A percentile compares a stretch with the other conserved stretches of the same genome.
Evolutionary conservation across 1,284 basidiomycete species (phyloP).

Genomic region (Fomitopsis betulina): DNA sequence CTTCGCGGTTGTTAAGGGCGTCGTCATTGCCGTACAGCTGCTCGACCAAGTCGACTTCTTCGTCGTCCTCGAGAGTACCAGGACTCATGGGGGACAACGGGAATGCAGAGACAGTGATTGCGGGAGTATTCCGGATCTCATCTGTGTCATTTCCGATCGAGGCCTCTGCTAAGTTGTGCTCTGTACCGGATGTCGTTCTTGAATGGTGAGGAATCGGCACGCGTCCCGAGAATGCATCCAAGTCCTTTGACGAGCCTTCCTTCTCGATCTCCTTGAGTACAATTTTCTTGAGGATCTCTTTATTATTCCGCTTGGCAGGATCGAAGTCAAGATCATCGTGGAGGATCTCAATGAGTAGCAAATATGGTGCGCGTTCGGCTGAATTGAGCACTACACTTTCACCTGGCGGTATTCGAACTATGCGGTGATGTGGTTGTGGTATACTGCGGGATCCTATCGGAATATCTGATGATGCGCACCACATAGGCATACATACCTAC

Average conservation of each 20-base stretch:
- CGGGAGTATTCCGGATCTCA: conserved; percentile 11
- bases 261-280: conserved; percentile 67
- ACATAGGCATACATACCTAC: conserved; percentile 95
- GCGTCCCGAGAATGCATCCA: conserved; percentile 28
- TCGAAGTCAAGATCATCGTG: conserved; percentile 94
- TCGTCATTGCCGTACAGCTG: conserved; percentile 83
- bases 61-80: conserved; percentile 45
- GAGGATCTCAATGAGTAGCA: conserved; percentile 91
- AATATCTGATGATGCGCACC: conserved; percentile 78
- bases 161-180: conserved; percentile 20
- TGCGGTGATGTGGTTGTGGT: conserved; percentile 82
- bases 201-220: conserved; percentile 10
- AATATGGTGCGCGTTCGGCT: conserved; percentile 92
- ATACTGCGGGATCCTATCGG: conserved; percentile 34
- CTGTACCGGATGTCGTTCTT: conserved; percentile 2
- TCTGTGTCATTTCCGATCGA: conserved; percentile 20
- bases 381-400: conserved; percentile 99
- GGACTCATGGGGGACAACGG: conserved; percentile 23
- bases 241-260: conserved; percentile 50
- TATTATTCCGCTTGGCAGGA: conserved; percentile 79
- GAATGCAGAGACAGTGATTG: conserved; percentile 9
- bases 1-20: conserved; percentile 61
- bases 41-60: conserved; percentile 93
- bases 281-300: conserved; percentile 82
- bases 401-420: conserved; percentile 95